These are phyloP conservation scores for Heliocybe sulcata DNA, from an alignment of 1,284 basidiomycete genomes.

Conservation along the genomic window DNA sequence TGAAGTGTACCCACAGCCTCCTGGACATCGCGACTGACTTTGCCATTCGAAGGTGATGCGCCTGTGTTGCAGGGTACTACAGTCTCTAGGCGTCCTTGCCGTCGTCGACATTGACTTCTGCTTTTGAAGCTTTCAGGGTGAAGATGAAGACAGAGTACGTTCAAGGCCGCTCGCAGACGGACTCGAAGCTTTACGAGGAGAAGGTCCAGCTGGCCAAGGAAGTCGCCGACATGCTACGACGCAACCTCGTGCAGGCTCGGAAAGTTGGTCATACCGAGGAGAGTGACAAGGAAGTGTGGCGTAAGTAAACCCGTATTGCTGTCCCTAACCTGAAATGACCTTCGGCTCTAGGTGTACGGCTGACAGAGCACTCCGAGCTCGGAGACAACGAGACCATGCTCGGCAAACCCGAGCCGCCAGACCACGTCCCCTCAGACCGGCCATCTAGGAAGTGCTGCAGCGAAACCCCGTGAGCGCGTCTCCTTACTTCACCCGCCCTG, in stretches of 20 bases:
- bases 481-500: neutral
- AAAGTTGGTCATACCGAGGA: constrained; percentile 24
- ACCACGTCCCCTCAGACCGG: constrained; percentile 35
- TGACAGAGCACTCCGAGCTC: constrained; percentile 67
- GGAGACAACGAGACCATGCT: constrained; percentile 62
- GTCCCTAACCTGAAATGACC: neutral
- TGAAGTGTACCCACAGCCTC: no score
- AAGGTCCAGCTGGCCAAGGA: constrained; percentile 52
- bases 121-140: constrained; percentile 48
- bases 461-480: neutral
- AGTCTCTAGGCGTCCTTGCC: constrained; percentile 4
- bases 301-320: constrained; percentile 29
- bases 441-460: constrained; percentile 26
- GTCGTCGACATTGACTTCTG: constrained; percentile 7
- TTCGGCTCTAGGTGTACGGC: constrained; percentile 41
- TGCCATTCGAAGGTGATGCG: constrained; percentile 38
- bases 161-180: constrained; percentile 31
- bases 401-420: constrained; percentile 41
- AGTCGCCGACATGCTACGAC: constrained; percentile 57
- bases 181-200: constrained; percentile 41
- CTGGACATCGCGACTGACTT: constrained; percentile 5
- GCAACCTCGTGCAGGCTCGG: constrained; percentile 67
- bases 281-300: constrained; percentile 41
- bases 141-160: constrained; percentile 55
- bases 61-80: constrained; percentile 42